Conservation (phyloP, 1,284 basidiomycete genomes). For the Thelephora terrestris region DNA sequence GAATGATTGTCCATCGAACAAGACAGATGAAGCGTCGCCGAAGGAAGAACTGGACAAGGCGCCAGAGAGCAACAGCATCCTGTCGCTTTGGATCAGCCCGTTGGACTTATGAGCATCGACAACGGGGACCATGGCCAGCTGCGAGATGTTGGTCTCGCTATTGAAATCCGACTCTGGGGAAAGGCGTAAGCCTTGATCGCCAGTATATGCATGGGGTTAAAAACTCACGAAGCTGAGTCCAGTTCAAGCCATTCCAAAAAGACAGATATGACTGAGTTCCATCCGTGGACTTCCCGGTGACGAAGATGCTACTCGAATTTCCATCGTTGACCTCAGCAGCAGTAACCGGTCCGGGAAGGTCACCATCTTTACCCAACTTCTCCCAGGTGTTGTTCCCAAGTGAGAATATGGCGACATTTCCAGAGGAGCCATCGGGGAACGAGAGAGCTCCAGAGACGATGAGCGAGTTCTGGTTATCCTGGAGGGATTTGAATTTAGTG, state of each 20-base stretch:
- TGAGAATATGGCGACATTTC: conserved; percentile 55
- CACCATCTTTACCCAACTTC: conserved; percentile 51
- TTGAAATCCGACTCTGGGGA: conserved; percentile 42
- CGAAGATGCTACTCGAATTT: conserved; percentile 80
- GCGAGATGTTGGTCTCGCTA: conserved; percentile 56
- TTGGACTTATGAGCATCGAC: conserved; percentile 63
- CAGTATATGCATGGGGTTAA: conserved; percentile 2
- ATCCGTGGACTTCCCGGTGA: conserved; percentile 64
- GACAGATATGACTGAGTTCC: conserved; percentile 62
- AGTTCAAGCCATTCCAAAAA: conserved; percentile 74
- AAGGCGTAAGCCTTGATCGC: neutral
- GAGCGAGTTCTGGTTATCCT: conserved; percentile 56
- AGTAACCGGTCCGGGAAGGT: conserved; percentile 83
- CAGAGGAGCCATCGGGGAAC: conserved; percentile 29
- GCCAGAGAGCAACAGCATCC: conserved; percentile 88
- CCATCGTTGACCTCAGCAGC: conserved; percentile 80
- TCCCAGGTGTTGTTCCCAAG: conserved; percentile 73
- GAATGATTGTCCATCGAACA: conserved; percentile 81
- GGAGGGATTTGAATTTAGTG: conserved; percentile 6
- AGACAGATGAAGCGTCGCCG: conserved; percentile 74
- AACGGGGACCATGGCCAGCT: conserved; percentile 86
- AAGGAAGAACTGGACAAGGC: conserved; percentile 58
- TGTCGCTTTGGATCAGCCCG: conserved; percentile 70
- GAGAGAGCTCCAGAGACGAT: conserved; percentile 68
- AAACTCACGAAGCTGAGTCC: conserved; percentile 53